A percentile compares a stretch with the other conserved stretches of the same genome.
These are phyloP conservation scores for Phallus indusiatus DNA, from an alignment of 768 basidiomycete genomes.

Conservation along the genomic window DNA sequence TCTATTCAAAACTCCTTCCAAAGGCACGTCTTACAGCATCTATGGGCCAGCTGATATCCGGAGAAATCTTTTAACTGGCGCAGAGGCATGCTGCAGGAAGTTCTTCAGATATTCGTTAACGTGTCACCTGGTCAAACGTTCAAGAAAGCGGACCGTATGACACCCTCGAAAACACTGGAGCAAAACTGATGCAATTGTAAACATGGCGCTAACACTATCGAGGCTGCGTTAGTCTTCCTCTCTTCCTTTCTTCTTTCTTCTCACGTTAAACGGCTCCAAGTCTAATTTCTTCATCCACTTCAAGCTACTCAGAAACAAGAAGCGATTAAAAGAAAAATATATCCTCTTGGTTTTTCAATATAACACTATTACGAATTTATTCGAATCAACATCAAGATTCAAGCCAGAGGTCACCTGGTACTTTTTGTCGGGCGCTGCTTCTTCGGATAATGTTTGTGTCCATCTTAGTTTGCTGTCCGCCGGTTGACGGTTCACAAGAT, in stretches of 20 bases:
- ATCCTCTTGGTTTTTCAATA: background rate
- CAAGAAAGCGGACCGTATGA: background rate
- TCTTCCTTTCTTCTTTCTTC: too few relatives aligned
- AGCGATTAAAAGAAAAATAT: background rate
- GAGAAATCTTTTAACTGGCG: background rate
- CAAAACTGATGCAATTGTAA: background rate
- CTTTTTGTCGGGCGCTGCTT: background rate
- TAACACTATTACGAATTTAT: too few relatives aligned
- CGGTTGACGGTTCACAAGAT: background rate
- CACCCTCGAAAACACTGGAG: background rate
- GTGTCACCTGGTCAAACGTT: background rate
- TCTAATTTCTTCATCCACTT: too few relatives aligned
- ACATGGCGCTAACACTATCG: background rate
- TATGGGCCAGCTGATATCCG: background rate
- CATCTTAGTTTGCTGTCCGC: background rate
- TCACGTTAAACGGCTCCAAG: too few relatives aligned
- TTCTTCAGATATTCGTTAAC: background rate
- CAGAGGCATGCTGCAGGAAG: background rate
- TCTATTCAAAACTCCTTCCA: background rate
- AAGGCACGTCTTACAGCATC: background rate
- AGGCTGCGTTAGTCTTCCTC: too few relatives aligned
- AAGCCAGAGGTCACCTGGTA: background rate
- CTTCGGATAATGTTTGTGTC: background rate
- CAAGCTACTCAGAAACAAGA: background rate
- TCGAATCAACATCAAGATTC: background rate